Evolutionary conservation across 2,329 filamentous ascomycete genomes (phyloP).

Genomic region (Colletotrichum chlorophyti): DNA sequence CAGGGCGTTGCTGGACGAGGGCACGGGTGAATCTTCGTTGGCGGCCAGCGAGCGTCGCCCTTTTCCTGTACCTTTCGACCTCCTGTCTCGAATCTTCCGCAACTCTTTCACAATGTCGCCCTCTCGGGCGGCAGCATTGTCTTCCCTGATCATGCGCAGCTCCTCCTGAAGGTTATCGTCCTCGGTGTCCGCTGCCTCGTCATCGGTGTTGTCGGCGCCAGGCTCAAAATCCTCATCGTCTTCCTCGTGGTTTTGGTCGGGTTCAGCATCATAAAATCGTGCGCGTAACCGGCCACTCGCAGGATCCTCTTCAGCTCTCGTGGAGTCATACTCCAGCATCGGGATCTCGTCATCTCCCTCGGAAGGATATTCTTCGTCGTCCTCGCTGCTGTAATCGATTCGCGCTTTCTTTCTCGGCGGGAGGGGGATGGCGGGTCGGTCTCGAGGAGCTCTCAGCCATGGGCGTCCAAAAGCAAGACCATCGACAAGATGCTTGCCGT

Average conservation of each 20-base stretch:
- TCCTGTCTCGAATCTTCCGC: conserved; percentile 4
- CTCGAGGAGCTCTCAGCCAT: conserved; percentile 63
- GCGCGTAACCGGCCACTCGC: conserved; percentile 35
- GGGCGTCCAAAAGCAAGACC: conserved; percentile 84
- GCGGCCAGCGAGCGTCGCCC: background rate
- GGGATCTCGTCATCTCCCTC: conserved; percentile 39
- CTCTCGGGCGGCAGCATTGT: conserved; percentile 41
- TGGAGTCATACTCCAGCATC: conserved; percentile 29
- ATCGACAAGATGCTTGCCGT: conserved; percentile 84
- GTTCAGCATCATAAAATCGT: conserved; percentile 40
- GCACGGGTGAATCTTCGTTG: background rate
- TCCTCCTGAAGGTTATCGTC: conserved; percentile 41
- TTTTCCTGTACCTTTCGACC: background rate
- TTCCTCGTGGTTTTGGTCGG: conserved; percentile 33
- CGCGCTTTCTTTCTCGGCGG: conserved; percentile 75
- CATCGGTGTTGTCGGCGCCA: conserved; percentile 15
- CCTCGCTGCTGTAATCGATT: conserved; percentile 48
- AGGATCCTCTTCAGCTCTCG: conserved; percentile 24
- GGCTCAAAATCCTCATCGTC: conserved; percentile 31
- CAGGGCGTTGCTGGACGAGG: conserved; percentile 12
- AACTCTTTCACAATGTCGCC: conserved; percentile 29
- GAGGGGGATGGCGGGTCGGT: conserved; percentile 72
- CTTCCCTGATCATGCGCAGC: conserved; percentile 49
- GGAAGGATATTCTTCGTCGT: conserved; percentile 47
- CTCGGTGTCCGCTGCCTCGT: conserved; percentile 30